A percentile compares a stretch with the other conserved stretches of the same genome.
Conservation (phyloP, 345 rosid species). For the Gossypioides kirkii region DNA sequence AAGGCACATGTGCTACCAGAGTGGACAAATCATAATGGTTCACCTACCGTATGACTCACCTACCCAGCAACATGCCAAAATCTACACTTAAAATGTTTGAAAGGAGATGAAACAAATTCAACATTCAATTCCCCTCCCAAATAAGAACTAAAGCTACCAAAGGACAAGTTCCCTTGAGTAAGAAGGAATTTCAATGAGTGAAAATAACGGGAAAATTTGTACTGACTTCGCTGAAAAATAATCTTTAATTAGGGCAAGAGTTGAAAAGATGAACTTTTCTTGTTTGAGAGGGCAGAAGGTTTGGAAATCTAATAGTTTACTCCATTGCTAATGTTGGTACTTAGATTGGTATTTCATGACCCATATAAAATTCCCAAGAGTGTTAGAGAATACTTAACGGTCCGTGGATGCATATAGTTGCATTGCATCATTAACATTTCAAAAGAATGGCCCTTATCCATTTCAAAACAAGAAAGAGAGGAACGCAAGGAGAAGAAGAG, state of each 20-base stretch:
- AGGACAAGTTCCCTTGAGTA: neutral
- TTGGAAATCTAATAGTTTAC: neutral
- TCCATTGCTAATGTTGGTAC: neutral
- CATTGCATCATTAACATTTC: neutral
- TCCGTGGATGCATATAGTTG: neutral
- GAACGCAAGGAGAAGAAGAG: conserved; percentile 1
- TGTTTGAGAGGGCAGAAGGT: neutral
- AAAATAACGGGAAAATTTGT: neutral
- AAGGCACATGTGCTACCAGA: conserved; percentile 23
- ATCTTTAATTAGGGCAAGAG: neutral
- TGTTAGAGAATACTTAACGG: neutral
- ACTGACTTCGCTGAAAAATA: neutral
- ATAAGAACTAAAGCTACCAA: neutral
- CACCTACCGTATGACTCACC: conserved; percentile 18
- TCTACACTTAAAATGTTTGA: conserved; percentile 3
- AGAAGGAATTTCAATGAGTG: neutral
- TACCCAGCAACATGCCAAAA: neutral
- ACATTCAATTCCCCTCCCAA: neutral
- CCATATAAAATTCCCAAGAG: neutral
- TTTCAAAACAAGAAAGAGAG: neutral
- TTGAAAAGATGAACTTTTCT: neutral
- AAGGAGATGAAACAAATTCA: conserved; percentile 3
- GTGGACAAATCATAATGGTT: conserved; percentile 17
- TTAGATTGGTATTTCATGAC: neutral
- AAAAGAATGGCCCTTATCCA: neutral